Percentiles rank a stretch among this genome's conserved stretches.
Evolutionary conservation across 495 filamentous ascomycete genomes (phyloP).

Genomic region (Acidiella bohemica): DNA sequence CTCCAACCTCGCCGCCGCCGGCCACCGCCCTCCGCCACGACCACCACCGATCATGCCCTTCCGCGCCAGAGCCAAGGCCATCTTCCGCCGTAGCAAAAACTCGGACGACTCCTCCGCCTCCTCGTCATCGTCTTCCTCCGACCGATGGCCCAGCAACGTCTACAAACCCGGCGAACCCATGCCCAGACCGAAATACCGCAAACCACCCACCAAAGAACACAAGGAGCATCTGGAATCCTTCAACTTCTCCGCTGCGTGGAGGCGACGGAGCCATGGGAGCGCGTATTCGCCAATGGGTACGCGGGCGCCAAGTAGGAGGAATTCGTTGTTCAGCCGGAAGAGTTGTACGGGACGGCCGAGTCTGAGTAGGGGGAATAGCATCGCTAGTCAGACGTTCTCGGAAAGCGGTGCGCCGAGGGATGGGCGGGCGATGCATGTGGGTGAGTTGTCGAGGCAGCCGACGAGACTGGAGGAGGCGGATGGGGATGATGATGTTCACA

Average conservation of each 20-base stretch:
- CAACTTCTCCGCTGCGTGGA: constrained; percentile 27
- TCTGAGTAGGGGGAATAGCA: constrained; percentile 12
- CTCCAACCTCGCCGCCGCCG: neutral
- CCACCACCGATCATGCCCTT: constrained; percentile 24
- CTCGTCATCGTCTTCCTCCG: constrained; percentile 4
- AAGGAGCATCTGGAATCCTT: constrained; percentile 30
- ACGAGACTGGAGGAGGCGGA: constrained; percentile 14
- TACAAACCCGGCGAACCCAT: constrained; percentile 33
- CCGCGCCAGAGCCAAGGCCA: constrained; percentile 26
- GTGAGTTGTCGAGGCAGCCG: neutral
- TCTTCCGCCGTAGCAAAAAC: constrained; percentile 22
- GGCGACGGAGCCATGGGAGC: constrained; percentile 25
- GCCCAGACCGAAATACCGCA: constrained; percentile 31
- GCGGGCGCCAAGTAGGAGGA: constrained; percentile 24
- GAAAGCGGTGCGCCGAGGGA: constrained; percentile 8
- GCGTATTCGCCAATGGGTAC: constrained; percentile 29
- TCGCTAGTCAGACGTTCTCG: neutral
- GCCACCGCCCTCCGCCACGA: neutral
- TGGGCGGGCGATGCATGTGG: neutral
- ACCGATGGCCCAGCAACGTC: constrained; percentile 16
- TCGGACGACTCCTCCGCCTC: constrained; percentile 5
- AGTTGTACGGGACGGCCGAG: constrained; percentile 11
- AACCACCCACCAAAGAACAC: constrained; percentile 28
- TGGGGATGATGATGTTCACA: constrained; percentile 20
- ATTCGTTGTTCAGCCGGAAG: constrained; percentile 21